Evolutionary conservation across 208 protist species (phyloP), one percentile per base, ranked within the genome.

Genomic region (Leishmania mexicana): DNA sequence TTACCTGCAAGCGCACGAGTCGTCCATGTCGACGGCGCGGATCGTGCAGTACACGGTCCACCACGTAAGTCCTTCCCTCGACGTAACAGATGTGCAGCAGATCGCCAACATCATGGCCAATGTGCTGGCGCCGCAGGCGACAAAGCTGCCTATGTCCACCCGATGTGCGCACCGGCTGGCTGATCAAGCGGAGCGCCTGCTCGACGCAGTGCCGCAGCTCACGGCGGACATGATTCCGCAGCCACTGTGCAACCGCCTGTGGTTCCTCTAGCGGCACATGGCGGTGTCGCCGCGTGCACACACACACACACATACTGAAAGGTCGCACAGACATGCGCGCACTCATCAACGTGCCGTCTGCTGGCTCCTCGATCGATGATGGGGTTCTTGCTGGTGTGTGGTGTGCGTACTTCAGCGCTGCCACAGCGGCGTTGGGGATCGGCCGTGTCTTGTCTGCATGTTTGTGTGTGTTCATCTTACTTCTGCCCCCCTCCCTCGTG

Each of bases 101-200:
- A 78, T 98, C 42, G 86, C 91, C 21, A 88, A 96, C 81, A 85
- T 90, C 7, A 91, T 96, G 89, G 87, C 90, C 17, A 92, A 95
- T 68, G 92, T 93, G 60, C 38, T 94, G 49, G 70, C 94, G 1
- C 85, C 94, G 51, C 85, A 90, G 84, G 77, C 94, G n/a, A 97
- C 95, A 78, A 98, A 98, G 84, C 89, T 98, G 75, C 95, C 95
- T n/a, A 93, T 98, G 89, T 83, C 93, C 11, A 94, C 95, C 38
- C 91, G 94, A 8, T 97, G 93, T 76, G 95, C 95, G 0, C 95
- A 98, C 86, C 79, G 86, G 3, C 86, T 98, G 47, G 88, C 94
- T 15, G 92, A 91, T 70, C 84, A 90, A 38, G 92, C 91, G 65
- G 94, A 98, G 80, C 76, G 93, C 17, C 84, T 97, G 31, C 78